Base-by-base conservation (phyloP, 148 eudicot species). In the Silene uniflora region DNA sequence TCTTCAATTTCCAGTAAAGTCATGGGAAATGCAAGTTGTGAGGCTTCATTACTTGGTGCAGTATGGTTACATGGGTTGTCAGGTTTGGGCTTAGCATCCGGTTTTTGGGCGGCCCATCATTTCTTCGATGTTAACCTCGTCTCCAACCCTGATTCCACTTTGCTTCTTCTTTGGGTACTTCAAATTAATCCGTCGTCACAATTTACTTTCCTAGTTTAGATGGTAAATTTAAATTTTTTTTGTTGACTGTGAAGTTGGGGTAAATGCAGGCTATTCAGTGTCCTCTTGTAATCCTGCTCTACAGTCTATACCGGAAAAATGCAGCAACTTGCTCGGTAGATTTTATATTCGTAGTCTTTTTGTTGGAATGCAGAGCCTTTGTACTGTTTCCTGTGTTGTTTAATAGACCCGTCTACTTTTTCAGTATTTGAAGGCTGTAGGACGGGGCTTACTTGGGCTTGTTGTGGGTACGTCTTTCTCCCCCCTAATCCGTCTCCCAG, bases 371-470 rank as follows among this genome's bases (percentile, higher is more conserved):
- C 7, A 67, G 6, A 1, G 54, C 4, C 5, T 9, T 21, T 21
- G 25, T 12, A 9, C 5, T 21, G 25, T 19, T 68, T 42, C 5
- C 12, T 18, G 23, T 10, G 54, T 72, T 62, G 39, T 46, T 70
- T 32, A 39, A 52, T 68, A 35, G 42, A 67, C 79, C 62, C 42
- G 70, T 60, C 64, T 52, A 49, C 67, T 69, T 62, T 80, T 39
- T 17, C 84, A 93, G 95, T 93, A 88, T 78, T 82, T 85, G 78
- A 93, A 83, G 90, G 97, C 98, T 32, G 88, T 90, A 14, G 90
- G 80, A 24, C 82, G 95, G 69, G 97, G 97, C 52, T 24, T 93
- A 52, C 67, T 93, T 67, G 93, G 85, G 46, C 90, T 91, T 74
- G 87, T 83, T 74, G 77, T 79, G 46, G 98, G 98, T 93, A 70